Evolutionary conservation across 495 filamentous ascomycete genomes (phyloP), one percentile per base, ranked within the genome.

Genomic region (Darksidea phi): DNA sequence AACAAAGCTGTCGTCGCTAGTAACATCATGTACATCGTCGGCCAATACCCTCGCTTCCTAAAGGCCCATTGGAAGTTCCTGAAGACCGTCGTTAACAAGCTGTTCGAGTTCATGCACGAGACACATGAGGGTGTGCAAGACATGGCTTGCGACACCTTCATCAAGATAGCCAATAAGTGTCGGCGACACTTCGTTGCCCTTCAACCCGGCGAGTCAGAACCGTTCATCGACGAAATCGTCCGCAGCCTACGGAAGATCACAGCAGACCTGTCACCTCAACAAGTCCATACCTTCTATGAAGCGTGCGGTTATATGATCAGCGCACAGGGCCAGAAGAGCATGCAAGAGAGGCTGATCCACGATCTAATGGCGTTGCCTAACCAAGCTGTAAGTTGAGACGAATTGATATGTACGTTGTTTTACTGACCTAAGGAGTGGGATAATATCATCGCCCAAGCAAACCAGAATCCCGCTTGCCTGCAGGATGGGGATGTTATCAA

Each of bases 11-110:
- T 98, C 1, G 94, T 98, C 50, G 94, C 94, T 65, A 96, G 91
- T 76, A 98, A 98, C 75, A 98, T 98, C 74, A 98, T 98, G 94
- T 98, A 98, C 71, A 98, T 98, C 73, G 94, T 98, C 57, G 94
- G 94, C 34, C 94, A 98, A 72, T 98, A 98, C 71, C 94, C 94
- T 15, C 89, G 94, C 25, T 98, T 98, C 76, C 77, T 98, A 67
- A 98, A 98, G 74, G 94, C 94, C 0, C 94, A 98, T 72, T 98
- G 94, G 94, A 98, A 98, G 73, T 99, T 99, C 77, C 77, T 99
- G 66, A 99, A 99, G 82, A 99, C 94, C 6, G 94, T 99, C 20
- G 94, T 99, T 65, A 99, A 97, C 77, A 99, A 99, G 77, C 84
- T 99, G 12, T 99, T 99, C 68, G 94, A 99, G 75, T 99, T 99